Evolutionary conservation across 177 flowering plant genomes (phyloP).

Genomic region (Vitis hybrid): DNA sequence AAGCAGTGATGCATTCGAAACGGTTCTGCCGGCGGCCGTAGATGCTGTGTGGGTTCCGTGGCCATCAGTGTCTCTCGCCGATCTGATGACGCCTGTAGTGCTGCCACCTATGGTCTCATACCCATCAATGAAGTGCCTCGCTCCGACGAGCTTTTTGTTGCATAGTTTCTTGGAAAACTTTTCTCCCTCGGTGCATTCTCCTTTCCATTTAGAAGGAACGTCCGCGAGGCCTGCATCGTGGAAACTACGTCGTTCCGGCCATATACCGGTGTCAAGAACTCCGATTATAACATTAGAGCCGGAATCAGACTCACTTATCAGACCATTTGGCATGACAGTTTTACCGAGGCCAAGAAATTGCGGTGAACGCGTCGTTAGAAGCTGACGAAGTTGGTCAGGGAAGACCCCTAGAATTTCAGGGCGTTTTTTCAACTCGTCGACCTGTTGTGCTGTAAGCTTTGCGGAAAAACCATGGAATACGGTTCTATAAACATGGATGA

Average conservation of each 20-base stretch:
- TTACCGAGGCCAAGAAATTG: conserved; percentile 38
- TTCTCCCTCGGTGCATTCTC: conserved; percentile 40
- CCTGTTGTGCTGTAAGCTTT: conserved; percentile 29
- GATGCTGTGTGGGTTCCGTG: conserved; percentile 76
- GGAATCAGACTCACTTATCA: conserved; percentile 30
- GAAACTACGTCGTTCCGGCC: conserved; percentile 52
- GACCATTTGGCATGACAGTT: background rate
- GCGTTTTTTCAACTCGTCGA: conserved; percentile 20
- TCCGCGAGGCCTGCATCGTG: conserved; percentile 44
- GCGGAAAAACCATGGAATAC: conserved; percentile 59
- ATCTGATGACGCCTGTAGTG: conserved; percentile 7
- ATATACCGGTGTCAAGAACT: conserved; percentile 53
- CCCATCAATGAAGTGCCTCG: conserved; percentile 35
- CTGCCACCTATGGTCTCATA: conserved; percentile 17
- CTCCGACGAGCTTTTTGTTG: conserved; percentile 53
- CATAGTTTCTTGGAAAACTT: conserved; percentile 31
- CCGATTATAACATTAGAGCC: conserved; percentile 48
- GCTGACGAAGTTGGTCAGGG: conserved; percentile 27
- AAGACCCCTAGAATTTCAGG: conserved; percentile 33
- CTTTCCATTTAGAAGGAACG: conserved; percentile 49
- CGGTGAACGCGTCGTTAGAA: conserved; percentile 56
- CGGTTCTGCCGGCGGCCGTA: conserved; percentile 50
- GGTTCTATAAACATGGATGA: conserved; percentile 44
- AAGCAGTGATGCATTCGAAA: conserved; percentile 30
- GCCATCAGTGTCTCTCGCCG: conserved; percentile 44